Base-by-base conservation (phyloP, 345 rosid genomes). In the Citrus cavaleriei region DNA sequence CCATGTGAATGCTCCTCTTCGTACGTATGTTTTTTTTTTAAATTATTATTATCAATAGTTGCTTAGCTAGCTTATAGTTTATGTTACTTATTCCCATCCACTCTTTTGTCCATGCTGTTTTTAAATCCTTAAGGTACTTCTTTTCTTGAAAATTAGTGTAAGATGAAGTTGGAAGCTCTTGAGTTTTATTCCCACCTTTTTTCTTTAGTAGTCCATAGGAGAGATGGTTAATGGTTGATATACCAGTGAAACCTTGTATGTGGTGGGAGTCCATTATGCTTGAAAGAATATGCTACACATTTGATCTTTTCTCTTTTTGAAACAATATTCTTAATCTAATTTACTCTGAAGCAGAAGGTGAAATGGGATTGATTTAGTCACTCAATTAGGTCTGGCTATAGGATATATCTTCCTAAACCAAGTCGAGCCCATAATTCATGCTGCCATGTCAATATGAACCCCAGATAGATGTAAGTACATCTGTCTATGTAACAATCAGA, bases 1-100 rank as follows among this genome's bases (percentile, higher is more conserved):
- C 79, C 97, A 94, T 84, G 97, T 96, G 61, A 96, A 91, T 77
- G 83, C 98, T 61, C 90, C 93, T 64, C 91, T 96, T 68, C 73
- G 97, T 94, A 91, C 87, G 97, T 83, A 28, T 65, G 63, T 65
- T 42, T 72, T 57, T 72, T 22, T 49, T 18, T 54, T 1, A 0
- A 10, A 42, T 16, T 51, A 18, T 54, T 46, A 12, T 63, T 37
- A 10, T 55, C 30, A 22, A 18, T 57, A 69, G 16, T 54, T 55
- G 27, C 54, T 64, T 18, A 61, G 22, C 25, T 5, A 13, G 67
- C 49, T 40, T 49, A 42, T 27, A 14, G 9, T 2, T 16, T 60
- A 64, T 27, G 19, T 22, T 68, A 49, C 40, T 21, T 49, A 37
- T 66, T 37, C 2, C 12, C 14, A 22, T 24, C 54, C 24, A 38